These are phyloP conservation scores for Alternaria hordeiaustralica DNA, from an alignment of 2,329 filamentous ascomycete genomes.

Conservation along the genomic window DNA sequence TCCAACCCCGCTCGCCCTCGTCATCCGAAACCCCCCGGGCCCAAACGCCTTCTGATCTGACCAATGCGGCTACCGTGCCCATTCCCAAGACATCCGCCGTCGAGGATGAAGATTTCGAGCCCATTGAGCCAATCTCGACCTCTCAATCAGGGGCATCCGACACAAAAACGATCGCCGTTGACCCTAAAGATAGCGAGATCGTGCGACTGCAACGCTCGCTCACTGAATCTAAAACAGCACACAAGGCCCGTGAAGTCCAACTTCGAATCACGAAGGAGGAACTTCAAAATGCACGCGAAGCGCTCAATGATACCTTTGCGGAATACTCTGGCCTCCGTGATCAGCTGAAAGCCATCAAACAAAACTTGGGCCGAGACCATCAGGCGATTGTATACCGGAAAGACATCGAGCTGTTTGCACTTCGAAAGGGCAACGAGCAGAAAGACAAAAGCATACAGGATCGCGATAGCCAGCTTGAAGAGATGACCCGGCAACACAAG, in stretches of 20 bases:
- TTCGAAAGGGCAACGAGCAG: conserved; percentile 45
- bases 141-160: conserved; percentile 11
- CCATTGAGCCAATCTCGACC: neutral
- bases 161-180: conserved; percentile 9
- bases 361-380: conserved; percentile 39
- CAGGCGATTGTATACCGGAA: conserved; percentile 45
- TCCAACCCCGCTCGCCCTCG: conserved; percentile 15
- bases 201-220: conserved; percentile 36
- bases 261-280: conserved; percentile 31
- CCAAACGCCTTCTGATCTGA: conserved; percentile 23
- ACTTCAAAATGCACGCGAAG: conserved; percentile 37
- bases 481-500: conserved; percentile 34
- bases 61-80: conserved; percentile 22
- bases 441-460: conserved; percentile 44
- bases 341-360: conserved; percentile 41
- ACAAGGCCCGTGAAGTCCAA: conserved; percentile 36
- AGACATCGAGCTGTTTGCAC: conserved; percentile 47
- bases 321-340: conserved; percentile 39
- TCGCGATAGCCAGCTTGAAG: conserved; percentile 35
- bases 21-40: conserved; percentile 36
- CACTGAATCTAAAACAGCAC: conserved; percentile 33
- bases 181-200: conserved; percentile 37
- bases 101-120: conserved; percentile 8
- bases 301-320: conserved; percentile 37
- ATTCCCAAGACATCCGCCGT: conserved; percentile 11